Percentiles rank a stretch among this genome's conserved stretches.
These are phyloP conservation scores for Delitschia confertaspora DNA, from an alignment of 495 filamentous ascomycete genomes.

Conservation along the genomic window DNA sequence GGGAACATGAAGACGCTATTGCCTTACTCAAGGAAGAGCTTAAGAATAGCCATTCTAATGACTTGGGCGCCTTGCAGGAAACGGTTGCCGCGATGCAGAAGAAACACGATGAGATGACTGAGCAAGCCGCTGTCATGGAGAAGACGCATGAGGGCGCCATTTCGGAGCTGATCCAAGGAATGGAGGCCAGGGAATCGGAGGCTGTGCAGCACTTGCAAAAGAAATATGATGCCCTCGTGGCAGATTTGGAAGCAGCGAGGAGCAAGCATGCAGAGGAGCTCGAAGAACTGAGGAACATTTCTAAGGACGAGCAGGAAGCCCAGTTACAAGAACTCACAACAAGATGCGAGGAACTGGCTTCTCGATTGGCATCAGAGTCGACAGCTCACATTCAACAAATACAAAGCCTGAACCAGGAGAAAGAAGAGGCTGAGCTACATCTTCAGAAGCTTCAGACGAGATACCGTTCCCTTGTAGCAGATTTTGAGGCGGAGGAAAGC, in stretches of 20 bases:
- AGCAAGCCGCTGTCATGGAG: constrained; percentile 14
- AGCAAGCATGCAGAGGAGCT: constrained; percentile 10
- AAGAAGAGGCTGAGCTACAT: too few species aligned
- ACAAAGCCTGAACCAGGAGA: neutral
- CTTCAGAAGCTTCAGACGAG: too few species aligned
- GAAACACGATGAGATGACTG: constrained; percentile 10
- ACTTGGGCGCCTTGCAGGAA: constrained; percentile 14
- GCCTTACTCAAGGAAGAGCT: constrained; percentile 22
- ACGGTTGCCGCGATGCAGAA: constrained; percentile 17
- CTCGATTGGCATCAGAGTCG: constrained; percentile 1
- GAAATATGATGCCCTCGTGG: constrained; percentile 20
- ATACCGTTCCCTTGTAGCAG: too few species aligned
- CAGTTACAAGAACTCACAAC: constrained; percentile 10
- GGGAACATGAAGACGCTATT: constrained; percentile 24
- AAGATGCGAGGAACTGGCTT: constrained; percentile 2
- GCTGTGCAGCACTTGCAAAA: constrained; percentile 19
- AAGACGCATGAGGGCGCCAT: constrained; percentile 22
- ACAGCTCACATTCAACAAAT: constrained; percentile 2
- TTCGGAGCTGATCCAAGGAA: constrained; percentile 16
- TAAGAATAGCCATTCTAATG: constrained; percentile 21
- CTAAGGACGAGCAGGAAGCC: constrained; percentile 1
- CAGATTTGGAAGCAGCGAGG: constrained; percentile 4
- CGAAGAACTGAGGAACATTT: neutral
- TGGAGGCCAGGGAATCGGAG: constrained; percentile 19
- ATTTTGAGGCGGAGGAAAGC: too few species aligned